Conservation (phyloP, 2,329 filamentous ascomycete species). For the Fusarium sp. region DNA sequence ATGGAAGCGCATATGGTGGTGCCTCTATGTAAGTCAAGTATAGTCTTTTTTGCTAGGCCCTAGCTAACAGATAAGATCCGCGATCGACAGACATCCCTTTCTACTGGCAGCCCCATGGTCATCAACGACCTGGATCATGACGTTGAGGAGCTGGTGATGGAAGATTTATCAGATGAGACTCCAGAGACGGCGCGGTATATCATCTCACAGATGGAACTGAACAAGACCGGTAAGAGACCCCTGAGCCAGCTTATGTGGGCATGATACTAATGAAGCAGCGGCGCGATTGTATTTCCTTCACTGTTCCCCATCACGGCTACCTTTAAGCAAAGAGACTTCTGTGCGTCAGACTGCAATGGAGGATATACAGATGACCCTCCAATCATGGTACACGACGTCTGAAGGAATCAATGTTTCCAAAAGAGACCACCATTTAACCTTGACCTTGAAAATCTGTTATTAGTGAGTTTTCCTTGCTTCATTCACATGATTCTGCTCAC, state of each 20-base stretch:
- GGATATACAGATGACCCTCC: background rate
- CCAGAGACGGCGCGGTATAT: background rate
- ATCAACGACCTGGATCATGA: background rate
- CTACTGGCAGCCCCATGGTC: background rate
- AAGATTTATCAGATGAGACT: background rate
- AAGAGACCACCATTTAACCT: background rate
- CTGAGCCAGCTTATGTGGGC: background rate
- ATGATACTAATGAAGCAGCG: background rate
- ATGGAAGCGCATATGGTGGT: background rate
- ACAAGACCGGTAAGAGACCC: background rate
- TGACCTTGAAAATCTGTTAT: background rate
- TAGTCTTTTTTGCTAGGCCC: background rate
- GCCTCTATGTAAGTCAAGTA: background rate
- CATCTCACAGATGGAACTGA: background rate
- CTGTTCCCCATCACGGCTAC: background rate
- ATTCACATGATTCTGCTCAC: background rate
- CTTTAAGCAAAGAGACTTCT: background rate
- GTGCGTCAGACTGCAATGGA: background rate
- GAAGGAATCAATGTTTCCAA: background rate
- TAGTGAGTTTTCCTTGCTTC: background rate
- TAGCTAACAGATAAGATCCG: background rate
- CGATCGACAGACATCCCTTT: background rate
- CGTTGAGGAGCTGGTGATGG: background rate
- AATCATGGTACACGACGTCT: background rate
- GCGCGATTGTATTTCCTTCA: background rate